These are phyloP conservation scores for Solanum neorickii DNA, from an alignment of 257 asterid species.

Conservation along the genomic window DNA sequence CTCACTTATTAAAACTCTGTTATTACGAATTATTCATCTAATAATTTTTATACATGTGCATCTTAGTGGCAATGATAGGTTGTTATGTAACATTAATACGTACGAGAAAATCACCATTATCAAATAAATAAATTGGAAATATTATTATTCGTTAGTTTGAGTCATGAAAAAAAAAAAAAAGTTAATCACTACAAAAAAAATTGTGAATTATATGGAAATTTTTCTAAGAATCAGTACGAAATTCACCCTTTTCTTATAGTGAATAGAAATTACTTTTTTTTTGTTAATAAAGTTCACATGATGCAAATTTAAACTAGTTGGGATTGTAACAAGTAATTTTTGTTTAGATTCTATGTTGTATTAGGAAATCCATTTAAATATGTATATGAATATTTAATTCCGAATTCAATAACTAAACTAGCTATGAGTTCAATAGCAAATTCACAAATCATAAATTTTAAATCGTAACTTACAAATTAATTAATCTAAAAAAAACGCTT, in stretches of 20 bases:
- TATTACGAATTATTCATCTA: neutral
- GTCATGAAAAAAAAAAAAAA: neutral
- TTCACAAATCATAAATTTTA: too few relatives aligned
- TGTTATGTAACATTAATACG: neutral
- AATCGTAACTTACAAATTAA: too few relatives aligned
- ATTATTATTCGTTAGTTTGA: neutral
- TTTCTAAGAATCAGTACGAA: too few relatives aligned
- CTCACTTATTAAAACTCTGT: neutral
- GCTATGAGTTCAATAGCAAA: neutral
- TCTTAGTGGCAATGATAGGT: neutral
- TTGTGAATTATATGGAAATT: too few relatives aligned
- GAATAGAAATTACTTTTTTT: too few relatives aligned
- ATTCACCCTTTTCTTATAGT: too few relatives aligned
- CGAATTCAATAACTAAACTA: too few relatives aligned
- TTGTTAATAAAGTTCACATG: too few relatives aligned
- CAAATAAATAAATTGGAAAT: neutral
- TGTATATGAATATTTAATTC: too few relatives aligned
- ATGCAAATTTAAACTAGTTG: too few relatives aligned
- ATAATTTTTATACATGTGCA: neutral
- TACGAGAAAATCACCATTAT: neutral
- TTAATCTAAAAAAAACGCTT: neutral
- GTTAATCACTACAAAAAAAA: rapidly evolving
- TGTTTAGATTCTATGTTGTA: too few relatives aligned
- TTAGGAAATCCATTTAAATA: neutral
- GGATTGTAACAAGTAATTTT: too few relatives aligned